Evolutionary conservation across 176 grass and related monocot species (phyloP), one percentile per base, ranked within the genome.

Genomic region (Raddia guianensis): DNA sequence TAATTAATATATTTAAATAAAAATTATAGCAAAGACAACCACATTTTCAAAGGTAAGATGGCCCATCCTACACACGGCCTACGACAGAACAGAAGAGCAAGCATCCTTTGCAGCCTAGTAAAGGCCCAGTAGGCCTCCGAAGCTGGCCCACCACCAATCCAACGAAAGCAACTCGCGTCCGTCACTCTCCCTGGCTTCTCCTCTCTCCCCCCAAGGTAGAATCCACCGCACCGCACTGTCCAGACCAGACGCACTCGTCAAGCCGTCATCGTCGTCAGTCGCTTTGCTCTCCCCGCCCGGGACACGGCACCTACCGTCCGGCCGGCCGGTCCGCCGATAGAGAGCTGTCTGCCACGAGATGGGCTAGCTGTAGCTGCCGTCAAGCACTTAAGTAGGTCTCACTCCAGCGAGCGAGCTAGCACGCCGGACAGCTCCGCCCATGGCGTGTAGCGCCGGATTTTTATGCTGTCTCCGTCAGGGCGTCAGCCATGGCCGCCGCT

Each of bases 311-410:
- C 53, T 6, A 33, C 53, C 75, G 45, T 40, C 75, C 21, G 12
- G 37, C 37, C 75, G 6, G 37, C 60, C 20, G 44, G 32, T 20
- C 60, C 70, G 18, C 7, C 47, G 37, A 45, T 68, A 50, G 72
- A 84, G 49, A 59, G n/a, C 20, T 80, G 78, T 61, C 79, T 34
- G 66, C 78, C 67, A 47, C 42, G 19, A 56, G 7, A 81, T 32
- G 55, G 67, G 3, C 2, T 40, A 40, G 37, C 70, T 63, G 4
- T 40, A 40, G 37, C 70, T 63, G 70, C 55, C 70, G 0, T 5
- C 3, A 33, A n/a, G 12, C 43, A 65, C 16, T 46, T 50, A 67
- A 12, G 3, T 1, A 18, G 61, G 16, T 52, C 33, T 14, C 46
- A 1, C 21, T 12, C 60, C 55, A 20, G 8, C 55, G 55, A 20